These are phyloP conservation scores for Globisporangium nodosum DNA, from an alignment of 352 stramenopile species.

Conservation along the genomic window DNA sequence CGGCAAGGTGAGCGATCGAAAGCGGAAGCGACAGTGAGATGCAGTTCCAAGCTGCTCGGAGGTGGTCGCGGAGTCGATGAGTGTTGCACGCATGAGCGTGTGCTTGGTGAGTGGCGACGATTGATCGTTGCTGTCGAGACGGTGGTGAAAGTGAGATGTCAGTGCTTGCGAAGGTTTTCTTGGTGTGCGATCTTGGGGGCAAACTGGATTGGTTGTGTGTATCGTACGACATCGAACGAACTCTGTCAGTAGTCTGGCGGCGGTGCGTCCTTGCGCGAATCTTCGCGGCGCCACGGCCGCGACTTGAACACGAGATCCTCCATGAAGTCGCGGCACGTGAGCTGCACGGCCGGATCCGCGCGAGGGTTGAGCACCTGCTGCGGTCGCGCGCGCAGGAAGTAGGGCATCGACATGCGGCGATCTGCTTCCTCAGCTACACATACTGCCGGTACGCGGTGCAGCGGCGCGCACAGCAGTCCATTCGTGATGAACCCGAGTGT, in stretches of 20 bases:
- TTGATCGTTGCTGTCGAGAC: too few species aligned
- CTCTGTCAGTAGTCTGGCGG: constrained; percentile 44
- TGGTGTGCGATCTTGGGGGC: too few species aligned
- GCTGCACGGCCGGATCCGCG: constrained; percentile 22
- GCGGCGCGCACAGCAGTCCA: constrained; percentile 56
- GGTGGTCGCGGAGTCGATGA: too few species aligned
- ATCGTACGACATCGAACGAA: not conserved
- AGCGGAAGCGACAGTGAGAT: too few species aligned
- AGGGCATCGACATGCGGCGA: constrained; percentile 86
- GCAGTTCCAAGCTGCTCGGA: too few species aligned
- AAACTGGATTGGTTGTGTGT: not conserved
- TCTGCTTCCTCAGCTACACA: constrained; percentile 44
- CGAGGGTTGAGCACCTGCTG: constrained; percentile 55
- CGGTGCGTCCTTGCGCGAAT: constrained; percentile 28
- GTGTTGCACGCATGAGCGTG: too few species aligned
- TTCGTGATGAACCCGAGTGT: constrained; percentile 73
- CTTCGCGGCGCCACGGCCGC: constrained; percentile 59
- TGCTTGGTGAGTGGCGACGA: too few species aligned
- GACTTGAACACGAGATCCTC: constrained; percentile 77
- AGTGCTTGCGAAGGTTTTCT: too few species aligned
- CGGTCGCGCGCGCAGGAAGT: constrained; percentile 62
- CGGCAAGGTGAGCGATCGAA: too few species aligned
- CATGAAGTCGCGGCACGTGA: constrained; percentile 82
- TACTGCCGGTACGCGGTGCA: constrained; percentile 76
- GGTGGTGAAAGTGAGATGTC: too few species aligned